Percentiles rank a stretch among this genome's conserved stretches.
Conservation (phyloP, 1,284 basidiomycete genomes). For the Pseudozyma pruni region DNA sequence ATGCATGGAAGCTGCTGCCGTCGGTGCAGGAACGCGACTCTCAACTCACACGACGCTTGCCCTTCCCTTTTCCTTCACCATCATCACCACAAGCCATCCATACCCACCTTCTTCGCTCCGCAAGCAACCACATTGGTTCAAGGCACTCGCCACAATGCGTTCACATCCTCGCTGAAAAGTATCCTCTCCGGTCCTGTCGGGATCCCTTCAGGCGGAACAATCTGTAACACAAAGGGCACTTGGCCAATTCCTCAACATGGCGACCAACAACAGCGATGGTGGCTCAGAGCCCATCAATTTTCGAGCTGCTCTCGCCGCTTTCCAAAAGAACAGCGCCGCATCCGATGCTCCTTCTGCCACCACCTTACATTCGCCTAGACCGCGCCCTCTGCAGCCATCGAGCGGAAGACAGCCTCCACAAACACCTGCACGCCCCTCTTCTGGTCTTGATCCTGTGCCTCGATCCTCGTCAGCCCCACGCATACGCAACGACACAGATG, state of each 20-base stretch:
- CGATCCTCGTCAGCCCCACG: constrained; percentile 32
- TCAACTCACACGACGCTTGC: constrained; percentile 5
- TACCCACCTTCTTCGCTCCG: too few relatives aligned
- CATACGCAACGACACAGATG: constrained; percentile 20
- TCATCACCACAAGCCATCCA: background rate
- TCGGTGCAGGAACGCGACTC: background rate
- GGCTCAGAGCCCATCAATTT: constrained; percentile 44
- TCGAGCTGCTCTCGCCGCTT: constrained; percentile 42
- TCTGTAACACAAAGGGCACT: background rate
- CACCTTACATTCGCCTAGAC: constrained; percentile 15
- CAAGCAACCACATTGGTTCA: too few relatives aligned
- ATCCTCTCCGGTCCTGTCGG: background rate
- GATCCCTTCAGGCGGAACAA: too few relatives aligned
- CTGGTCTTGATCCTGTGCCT: constrained; percentile 20
- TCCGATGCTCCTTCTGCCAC: background rate
- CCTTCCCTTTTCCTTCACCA: background rate
- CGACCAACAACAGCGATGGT: background rate
- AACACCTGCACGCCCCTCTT: constrained; percentile 24
- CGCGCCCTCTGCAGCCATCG: constrained; percentile 1
- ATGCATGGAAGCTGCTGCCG: background rate
- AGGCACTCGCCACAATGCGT: background rate
- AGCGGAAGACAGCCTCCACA: constrained; percentile 5
- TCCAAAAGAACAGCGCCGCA: constrained; percentile 16
- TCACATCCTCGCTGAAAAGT: background rate
- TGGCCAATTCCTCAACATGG: constrained; percentile 8